Percentiles rank a stretch among this genome's conserved stretches.
Conservation (phyloP, 2,329 filamentous ascomycete genomes). For the Alternaria solani region DNA sequence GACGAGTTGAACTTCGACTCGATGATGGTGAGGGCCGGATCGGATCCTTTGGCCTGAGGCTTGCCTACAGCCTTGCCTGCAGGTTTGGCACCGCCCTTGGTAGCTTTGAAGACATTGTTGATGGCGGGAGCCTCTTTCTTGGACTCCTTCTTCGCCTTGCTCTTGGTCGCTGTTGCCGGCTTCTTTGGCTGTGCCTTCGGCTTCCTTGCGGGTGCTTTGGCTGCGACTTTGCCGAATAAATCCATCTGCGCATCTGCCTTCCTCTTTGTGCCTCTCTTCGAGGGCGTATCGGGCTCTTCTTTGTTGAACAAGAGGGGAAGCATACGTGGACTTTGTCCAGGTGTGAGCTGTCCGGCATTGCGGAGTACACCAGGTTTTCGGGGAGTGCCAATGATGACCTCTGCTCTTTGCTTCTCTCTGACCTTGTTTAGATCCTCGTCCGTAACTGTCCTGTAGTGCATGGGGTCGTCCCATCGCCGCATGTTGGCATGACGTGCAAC, state of each 20-base stretch:
- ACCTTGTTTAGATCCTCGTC: conserved; percentile 45
- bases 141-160: conserved; percentile 36
- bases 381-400: conserved; percentile 46
- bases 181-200: conserved; percentile 43
- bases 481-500: conserved; percentile 77
- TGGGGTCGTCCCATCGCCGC: conserved; percentile 64
- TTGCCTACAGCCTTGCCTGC: conserved; percentile 24
- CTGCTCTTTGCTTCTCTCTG: conserved; percentile 42
- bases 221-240: conserved; percentile 31
- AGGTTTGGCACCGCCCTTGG: conserved; percentile 34
- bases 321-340: conserved; percentile 47
- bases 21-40: conserved; percentile 9
- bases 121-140: conserved; percentile 36
- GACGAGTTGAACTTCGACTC: conserved; percentile 17
- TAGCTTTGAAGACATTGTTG: conserved; percentile 41
- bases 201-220: conserved; percentile 35
- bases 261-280: conserved; percentile 45
- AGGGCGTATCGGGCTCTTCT: conserved; percentile 40
- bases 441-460: conserved; percentile 45
- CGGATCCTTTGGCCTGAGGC: conserved; percentile 14
- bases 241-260: conserved; percentile 37
- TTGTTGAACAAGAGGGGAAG: conserved; percentile 32
- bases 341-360: conserved; percentile 47
- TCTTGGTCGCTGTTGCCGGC: conserved; percentile 29
- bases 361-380: conserved; percentile 39